Percentiles rank a stretch among this genome's conserved stretches.
Evolutionary conservation across 1,284 basidiomycete species (phyloP).

Genomic region (Porogramme epimiltina): DNA sequence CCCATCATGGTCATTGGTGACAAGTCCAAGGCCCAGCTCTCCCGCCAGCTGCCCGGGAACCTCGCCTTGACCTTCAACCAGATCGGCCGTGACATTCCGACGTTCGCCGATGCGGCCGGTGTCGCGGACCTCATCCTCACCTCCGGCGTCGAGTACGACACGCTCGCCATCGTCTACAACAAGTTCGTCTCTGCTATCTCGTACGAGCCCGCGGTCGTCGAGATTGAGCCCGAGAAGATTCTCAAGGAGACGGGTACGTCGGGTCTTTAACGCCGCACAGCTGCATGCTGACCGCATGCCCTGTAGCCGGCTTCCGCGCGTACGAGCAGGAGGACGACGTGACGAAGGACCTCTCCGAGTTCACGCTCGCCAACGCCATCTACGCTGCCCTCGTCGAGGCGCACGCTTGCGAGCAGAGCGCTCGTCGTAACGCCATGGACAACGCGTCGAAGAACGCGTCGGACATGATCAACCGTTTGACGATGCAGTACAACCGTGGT

Average conservation of each 20-base stretch:
- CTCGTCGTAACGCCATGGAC: constrained; percentile 99
- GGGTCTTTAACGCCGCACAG: neutral
- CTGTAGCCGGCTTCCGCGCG: constrained; percentile 86
- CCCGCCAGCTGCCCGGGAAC: constrained; percentile 68
- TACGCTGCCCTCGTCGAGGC: constrained; percentile 94
- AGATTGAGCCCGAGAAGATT: constrained; percentile 81
- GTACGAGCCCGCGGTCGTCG: constrained; percentile 81
- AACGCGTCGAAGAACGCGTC: constrained; percentile 98
- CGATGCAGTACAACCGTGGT: constrained; percentile 98
- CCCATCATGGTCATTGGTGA: constrained; percentile 91
- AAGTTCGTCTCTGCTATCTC: constrained; percentile 93
- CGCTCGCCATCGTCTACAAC: constrained; percentile 92
- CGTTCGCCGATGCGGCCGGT: constrained; percentile 93
- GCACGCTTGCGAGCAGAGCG: constrained; percentile 93
- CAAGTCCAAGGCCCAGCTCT: constrained; percentile 95
- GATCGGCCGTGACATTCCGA: constrained; percentile 96
- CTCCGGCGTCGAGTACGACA: constrained; percentile 87
- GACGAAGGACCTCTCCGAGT: constrained; percentile 93
- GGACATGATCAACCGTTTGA: constrained; percentile 86
- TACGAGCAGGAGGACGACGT: constrained; percentile 98
- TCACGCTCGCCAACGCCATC: constrained; percentile 96
- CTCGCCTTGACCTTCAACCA: constrained; percentile 93
- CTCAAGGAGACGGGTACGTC: constrained; percentile 77
- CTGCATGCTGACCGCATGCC: neutral
- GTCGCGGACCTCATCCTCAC: constrained; percentile 93